Evolutionary conservation across 2,329 filamentous ascomycete species (phyloP), one percentile per base, ranked within the genome.

Genomic region (Hypocrella siamensis): DNA sequence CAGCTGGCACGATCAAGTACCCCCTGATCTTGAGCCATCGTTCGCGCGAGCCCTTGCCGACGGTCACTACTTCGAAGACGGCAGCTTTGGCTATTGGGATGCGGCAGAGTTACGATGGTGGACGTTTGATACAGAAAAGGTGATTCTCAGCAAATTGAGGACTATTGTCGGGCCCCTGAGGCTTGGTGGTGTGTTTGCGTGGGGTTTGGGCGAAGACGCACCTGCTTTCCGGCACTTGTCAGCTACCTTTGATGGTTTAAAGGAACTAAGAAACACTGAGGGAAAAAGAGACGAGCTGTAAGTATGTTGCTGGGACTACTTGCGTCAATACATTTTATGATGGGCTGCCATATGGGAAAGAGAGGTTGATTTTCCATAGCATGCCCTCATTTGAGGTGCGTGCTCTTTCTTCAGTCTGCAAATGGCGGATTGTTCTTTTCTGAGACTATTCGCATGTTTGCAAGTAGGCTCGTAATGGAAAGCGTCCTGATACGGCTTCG

Each of bases 121-220:
- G 79, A 75, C 75, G 0, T 84, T 75, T 60, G 80, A 85, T 37
- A 79, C 73, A 0, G 60, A 65, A 0, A 58, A 61, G 6, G 60
- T 72, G 10, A 74, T 85, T 31, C 42, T 49, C 10, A 56, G 58
- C 35, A 85, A 85, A 54, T 70, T 82, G 35, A 53, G 61, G 4
- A 48, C 64, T 4, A 63, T 85, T 22, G 60, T 81, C 3, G 54
- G 60, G 19, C 57, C 58, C 19, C 63, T 66, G 45, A 51, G 56
- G 1, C 49, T 84, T 0, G 78, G 79, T 2, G 79, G 80, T 12
- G 70, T 80, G 4, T 82, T 84, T 63, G 77, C 78, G 1, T 84
- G 78, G 79, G 77, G 74, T 15, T 45, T 84, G 35, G 79, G 75
- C 2, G 77, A 84, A 52, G 79, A 84, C 36, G 64, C 58, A 2